A percentile compares a stretch with the other conserved stretches of the same genome.
phyloP scores from a whole-genome alignment of 495 filamentous ascomycete species.

The Cryomyces antarcticus region DNA sequence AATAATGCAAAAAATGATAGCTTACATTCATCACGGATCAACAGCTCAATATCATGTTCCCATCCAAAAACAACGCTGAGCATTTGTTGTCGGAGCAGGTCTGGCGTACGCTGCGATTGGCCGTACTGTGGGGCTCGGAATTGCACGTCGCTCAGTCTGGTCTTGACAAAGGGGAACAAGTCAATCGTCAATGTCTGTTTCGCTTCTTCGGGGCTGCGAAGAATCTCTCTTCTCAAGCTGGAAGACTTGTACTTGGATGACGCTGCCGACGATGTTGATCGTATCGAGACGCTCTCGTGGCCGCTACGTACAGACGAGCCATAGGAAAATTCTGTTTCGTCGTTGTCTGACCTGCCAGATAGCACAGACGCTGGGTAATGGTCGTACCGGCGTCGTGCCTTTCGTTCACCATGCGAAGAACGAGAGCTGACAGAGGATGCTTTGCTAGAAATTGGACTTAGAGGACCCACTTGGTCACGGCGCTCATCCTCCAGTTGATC shows the following conservation, averaged over 20 bases:
- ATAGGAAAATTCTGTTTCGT: constrained; percentile 42
- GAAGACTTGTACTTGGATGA: constrained; percentile 44
- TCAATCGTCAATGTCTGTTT: constrained; percentile 33
- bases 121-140: constrained; percentile 50
- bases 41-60: constrained; percentile 62
- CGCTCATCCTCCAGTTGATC: constrained; percentile 34
- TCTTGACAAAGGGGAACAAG: constrained; percentile 47
- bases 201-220: constrained; percentile 36
- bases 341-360: constrained; percentile 24
- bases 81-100: constrained; percentile 82
- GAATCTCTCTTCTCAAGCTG: constrained; percentile 62
- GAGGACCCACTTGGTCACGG: constrained; percentile 22
- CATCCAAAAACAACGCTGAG: constrained; percentile 87
- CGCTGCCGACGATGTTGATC: constrained; percentile 44
- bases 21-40: constrained; percentile 69
- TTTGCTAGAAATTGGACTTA: constrained; percentile 20
- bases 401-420: constrained; percentile 19
- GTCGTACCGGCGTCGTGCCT: constrained; percentile 15
- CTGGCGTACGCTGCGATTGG: constrained; percentile 46
- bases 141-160: constrained; percentile 58
- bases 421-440: constrained; percentile 24
- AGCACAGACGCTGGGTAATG: constrained; percentile 31
- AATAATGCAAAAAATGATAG: constrained; percentile 2
- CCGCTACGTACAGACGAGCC: constrained; percentile 33
- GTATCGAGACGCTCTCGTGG: constrained; percentile 39